These are phyloP conservation scores for Parasitella parasitica DNA, from an alignment of 371 early-diverging fungal species.

Conservation along the genomic window DNA sequence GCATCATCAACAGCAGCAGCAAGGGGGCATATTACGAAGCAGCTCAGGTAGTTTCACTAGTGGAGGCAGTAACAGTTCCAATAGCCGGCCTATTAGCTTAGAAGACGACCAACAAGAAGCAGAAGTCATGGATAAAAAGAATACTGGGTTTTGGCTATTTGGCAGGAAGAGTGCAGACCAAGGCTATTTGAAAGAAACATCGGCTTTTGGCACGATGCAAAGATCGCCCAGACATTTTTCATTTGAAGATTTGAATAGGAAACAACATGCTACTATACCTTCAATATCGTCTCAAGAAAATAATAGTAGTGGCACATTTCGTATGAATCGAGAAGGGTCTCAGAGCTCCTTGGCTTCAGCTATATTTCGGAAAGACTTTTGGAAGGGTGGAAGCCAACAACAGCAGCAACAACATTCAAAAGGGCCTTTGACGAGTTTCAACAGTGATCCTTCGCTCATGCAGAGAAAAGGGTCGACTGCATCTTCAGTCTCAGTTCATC, in stretches of 20 bases:
- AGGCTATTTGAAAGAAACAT: neutral
- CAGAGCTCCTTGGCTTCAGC: constrained; percentile 20
- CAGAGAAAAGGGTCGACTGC: neutral
- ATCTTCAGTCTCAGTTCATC: neutral
- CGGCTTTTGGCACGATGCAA: constrained; percentile 7
- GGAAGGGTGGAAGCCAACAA: constrained; percentile 17
- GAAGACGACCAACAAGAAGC: constrained; percentile 27
- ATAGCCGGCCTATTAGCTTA: constrained; percentile 47
- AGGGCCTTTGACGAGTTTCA: constrained; percentile 2
- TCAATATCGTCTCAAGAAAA: neutral
- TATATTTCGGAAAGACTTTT: constrained; percentile 44
- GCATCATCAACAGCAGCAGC: constrained; percentile 10
- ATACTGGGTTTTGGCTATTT: constrained; percentile 40
- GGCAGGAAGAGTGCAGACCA: constrained; percentile 43
- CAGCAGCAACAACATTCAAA: neutral
- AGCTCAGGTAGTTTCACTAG: constrained; percentile 40
- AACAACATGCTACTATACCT: neutral
- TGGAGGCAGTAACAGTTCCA: constrained; percentile 33
- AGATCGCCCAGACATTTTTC: constrained; percentile 41
- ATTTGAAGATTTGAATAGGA: constrained; percentile 30
- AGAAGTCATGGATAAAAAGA: neutral
- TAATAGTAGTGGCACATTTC: neutral
- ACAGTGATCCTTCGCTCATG: constrained; percentile 3
- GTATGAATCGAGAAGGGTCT: constrained; percentile 27
- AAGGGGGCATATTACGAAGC: constrained; percentile 27